A percentile compares a stretch with the other conserved stretches of the same genome.
phyloP scores from a whole-genome alignment of 371 early-diverging fungal genomes.

The Thermomucor indicae-seudaticae region DNA sequence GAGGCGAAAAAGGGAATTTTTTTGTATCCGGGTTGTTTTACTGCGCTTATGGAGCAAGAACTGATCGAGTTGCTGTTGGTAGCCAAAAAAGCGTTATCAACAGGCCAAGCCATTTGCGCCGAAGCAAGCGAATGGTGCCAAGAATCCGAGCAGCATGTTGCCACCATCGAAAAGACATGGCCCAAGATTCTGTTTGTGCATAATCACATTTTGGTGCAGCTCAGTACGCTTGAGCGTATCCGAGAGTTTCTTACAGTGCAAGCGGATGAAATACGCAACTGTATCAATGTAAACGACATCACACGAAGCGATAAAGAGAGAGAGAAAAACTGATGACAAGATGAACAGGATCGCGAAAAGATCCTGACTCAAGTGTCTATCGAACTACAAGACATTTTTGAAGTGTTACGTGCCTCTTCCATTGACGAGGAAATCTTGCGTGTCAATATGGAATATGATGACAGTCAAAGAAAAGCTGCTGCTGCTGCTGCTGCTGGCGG shows the following conservation, averaged over 20 bases:
- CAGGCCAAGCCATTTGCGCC: slow-evolving; percentile 37
- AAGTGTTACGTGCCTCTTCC: slow-evolving; percentile 20
- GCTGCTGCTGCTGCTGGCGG: not conserved
- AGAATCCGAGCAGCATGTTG: slow-evolving; percentile 27
- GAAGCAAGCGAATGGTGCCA: slow-evolving; percentile 33
- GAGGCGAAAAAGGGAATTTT: too few species aligned
- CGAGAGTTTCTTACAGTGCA: slow-evolving; percentile 26
- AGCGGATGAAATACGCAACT: slow-evolving; percentile 17
- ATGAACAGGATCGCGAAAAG: slow-evolving; percentile 30
- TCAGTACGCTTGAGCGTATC: slow-evolving; percentile 27
- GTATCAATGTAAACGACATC: slow-evolving; percentile 21
- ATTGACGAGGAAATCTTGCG: slow-evolving; percentile 34
- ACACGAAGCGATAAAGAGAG: not conserved
- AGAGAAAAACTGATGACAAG: not conserved
- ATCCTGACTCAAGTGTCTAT: slow-evolving; percentile 28
- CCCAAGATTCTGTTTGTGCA: slow-evolving; percentile 37
- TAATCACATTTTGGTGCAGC: slow-evolving; percentile 35
- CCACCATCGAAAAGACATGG: slow-evolving; percentile 37
- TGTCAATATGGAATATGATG: slow-evolving; percentile 17
- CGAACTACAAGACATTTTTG: slow-evolving; percentile 36
- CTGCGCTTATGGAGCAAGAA: slow-evolving; percentile 36
- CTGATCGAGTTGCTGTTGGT: slow-evolving; percentile 34
- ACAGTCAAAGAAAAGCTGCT: not conserved
- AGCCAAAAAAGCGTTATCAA: slow-evolving; percentile 38
- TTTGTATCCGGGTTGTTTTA: too few species aligned